phyloP scores from a whole-genome alignment of 1,284 basidiomycete genomes.

The Leccinum insolens region DNA sequence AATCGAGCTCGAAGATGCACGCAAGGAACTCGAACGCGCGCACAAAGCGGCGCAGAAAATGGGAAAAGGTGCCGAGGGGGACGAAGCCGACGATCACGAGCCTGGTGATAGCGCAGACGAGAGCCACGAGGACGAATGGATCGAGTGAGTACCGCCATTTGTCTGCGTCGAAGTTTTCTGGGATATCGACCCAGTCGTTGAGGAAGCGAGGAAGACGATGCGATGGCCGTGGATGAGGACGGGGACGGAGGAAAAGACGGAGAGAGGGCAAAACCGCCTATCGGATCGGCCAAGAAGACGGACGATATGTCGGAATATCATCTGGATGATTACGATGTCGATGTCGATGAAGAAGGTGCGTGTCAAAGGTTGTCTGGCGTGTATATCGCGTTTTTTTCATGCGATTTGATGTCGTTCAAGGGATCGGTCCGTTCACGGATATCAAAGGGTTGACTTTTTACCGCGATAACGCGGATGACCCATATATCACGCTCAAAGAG shows the following conservation, averaged over 20 bases:
- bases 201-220: conserved; percentile 50
- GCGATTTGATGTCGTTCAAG: conserved; percentile 39
- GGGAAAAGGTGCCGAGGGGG: conserved; percentile 61
- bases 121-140: conserved; percentile 68
- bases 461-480: conserved; percentile 91
- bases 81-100: conserved; percentile 60
- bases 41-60: conserved; percentile 77
- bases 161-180: conserved; percentile 15
- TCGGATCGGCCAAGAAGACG: conserved; percentile 46
- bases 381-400: neutral
- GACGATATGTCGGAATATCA: conserved; percentile 93
- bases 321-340: conserved; percentile 93
- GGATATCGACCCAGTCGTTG: conserved; percentile 41
- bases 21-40: conserved; percentile 82
- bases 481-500: conserved; percentile 96
- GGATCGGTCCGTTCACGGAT: conserved; percentile 90
- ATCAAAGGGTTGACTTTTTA: conserved; percentile 96
- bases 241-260: conserved; percentile 56
- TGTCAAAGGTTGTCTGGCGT: neutral
- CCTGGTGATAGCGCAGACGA: conserved; percentile 42
- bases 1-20: conserved; percentile 88
- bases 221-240: conserved; percentile 68
- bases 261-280: conserved; percentile 36
- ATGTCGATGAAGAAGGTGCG: conserved; percentile 56
- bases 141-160: conserved; percentile 70